phyloP scores from a whole-genome alignment of 1,284 basidiomycete genomes.

The Rhodofomes roseus region DNA sequence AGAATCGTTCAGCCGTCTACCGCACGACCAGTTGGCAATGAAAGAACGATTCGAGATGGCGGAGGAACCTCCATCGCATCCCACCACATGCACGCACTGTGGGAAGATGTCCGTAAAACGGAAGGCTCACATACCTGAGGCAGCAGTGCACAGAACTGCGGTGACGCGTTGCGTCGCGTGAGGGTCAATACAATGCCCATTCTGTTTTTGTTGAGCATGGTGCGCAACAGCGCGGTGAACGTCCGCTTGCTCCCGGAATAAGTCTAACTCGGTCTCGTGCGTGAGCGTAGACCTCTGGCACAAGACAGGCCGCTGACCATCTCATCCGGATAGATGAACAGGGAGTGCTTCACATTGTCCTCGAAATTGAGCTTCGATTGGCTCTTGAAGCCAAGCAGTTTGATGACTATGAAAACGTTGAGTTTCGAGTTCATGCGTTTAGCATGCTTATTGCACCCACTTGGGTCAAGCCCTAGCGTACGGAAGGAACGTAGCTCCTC shows the following conservation, averaged over 20 bases:
- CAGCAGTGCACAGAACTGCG: conserved; percentile 81
- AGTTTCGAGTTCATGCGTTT: neutral
- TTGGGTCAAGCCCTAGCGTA: conserved; percentile 72
- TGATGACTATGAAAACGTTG: conserved; percentile 46
- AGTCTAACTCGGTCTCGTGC: conserved; percentile 37
- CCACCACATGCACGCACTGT: conserved; percentile 5
- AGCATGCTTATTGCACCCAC: conserved; percentile 36
- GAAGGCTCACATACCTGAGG: conserved; percentile 63
- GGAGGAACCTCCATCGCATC: conserved; percentile 8
- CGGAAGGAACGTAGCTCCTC: conserved; percentile 83
- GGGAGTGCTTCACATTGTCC: conserved; percentile 89
- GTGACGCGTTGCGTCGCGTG: conserved; percentile 70
- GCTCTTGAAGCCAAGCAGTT: conserved; percentile 90
- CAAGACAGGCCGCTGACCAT: conserved; percentile 42
- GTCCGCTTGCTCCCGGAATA: conserved; percentile 91
- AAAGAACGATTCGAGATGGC: neutral
- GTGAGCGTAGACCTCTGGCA: neutral
- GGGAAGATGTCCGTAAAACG: neutral
- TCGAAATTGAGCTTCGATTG: conserved; percentile 70
- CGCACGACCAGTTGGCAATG: neutral
- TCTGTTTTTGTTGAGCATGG: conserved; percentile 80
- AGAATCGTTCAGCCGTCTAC: neutral
- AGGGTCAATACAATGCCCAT: conserved; percentile 78
- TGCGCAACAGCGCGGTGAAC: conserved; percentile 83
- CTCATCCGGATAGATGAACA: conserved; percentile 94